Conservation (phyloP, 176 grass and related monocot species). For the Ananas comosus region DNA sequence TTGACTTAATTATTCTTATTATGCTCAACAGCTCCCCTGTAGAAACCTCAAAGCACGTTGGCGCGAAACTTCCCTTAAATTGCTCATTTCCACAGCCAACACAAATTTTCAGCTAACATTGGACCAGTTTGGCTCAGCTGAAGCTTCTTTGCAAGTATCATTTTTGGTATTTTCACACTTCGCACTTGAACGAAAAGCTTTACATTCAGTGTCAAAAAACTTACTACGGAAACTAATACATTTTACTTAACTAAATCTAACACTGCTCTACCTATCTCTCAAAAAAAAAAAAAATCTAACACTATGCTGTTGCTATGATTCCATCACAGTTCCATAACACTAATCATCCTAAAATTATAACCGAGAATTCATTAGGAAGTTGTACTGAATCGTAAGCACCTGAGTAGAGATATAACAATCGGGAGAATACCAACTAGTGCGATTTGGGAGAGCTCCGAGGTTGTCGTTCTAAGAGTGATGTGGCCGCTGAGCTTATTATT, state of each 20-base stretch:
- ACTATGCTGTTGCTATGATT: constrained; percentile 36
- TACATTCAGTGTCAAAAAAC: not conserved
- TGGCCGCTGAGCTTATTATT: constrained; percentile 87
- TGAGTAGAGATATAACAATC: constrained; percentile 40
- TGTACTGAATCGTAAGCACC: constrained; percentile 37
- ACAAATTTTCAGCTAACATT: too few relatives aligned
- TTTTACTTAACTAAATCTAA: constrained; percentile 20
- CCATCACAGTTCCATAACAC: constrained; percentile 35
- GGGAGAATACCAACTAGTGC: constrained; percentile 68
- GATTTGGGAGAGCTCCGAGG: constrained; percentile 82
- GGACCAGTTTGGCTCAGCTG: too few relatives aligned
- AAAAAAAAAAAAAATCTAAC: not conserved
- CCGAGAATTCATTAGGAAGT: constrained; percentile 14
- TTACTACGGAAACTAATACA: constrained; percentile 2
- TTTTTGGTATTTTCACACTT: not conserved
- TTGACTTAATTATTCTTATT: too few relatives aligned
- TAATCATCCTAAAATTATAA: constrained; percentile 15
- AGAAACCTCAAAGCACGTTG: too few relatives aligned
- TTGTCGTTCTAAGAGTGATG: constrained; percentile 67
- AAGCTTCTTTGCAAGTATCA: not conserved
- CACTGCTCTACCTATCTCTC: constrained; percentile 22
- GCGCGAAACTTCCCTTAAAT: too few relatives aligned
- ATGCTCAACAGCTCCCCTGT: too few relatives aligned
- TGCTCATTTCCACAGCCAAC: too few relatives aligned
- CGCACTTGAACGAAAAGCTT: constrained; percentile 1